phyloP scores from a whole-genome alignment of 768 basidiomycete species.

The Scleroderma bovista region DNA sequence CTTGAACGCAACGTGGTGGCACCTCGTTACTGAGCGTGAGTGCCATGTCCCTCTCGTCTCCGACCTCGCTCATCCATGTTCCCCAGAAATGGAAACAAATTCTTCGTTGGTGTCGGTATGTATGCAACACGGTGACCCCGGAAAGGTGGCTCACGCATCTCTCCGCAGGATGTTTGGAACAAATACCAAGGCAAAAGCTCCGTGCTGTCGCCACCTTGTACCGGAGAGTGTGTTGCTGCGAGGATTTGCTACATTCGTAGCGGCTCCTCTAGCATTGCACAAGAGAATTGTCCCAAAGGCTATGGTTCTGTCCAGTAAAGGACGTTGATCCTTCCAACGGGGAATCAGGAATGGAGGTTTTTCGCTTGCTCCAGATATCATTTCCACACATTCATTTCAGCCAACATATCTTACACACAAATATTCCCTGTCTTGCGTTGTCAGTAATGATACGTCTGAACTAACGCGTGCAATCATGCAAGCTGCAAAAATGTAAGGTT shows the following conservation, averaged over 20 bases:
- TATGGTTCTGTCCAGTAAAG: slow-evolving; percentile 59
- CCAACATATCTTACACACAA: not conserved
- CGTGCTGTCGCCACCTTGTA: slow-evolving; percentile 48
- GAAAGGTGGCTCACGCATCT: slow-evolving; percentile 1
- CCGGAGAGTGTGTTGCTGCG: slow-evolving; percentile 54
- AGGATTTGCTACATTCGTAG: slow-evolving; percentile 77
- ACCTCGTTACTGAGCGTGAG: slow-evolving; percentile 67
- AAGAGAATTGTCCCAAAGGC: slow-evolving; percentile 52
- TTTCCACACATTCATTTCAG: too few relatives aligned
- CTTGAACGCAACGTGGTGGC: slow-evolving; percentile 82
- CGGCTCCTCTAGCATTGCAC: slow-evolving; percentile 58
- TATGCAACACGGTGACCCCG: not conserved
- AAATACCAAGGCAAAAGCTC: slow-evolving; percentile 70
- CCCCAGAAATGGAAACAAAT: slow-evolving; percentile 52
- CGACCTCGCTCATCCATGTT: not conserved
- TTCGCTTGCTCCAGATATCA: too few relatives aligned
- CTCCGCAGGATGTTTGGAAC: slow-evolving; percentile 48
- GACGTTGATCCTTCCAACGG: too few relatives aligned
- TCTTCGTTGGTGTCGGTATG: slow-evolving; percentile 53
- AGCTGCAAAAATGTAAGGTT: slow-evolving; percentile 10
- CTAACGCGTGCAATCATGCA: too few relatives aligned
- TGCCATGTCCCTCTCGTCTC: slow-evolving; percentile 3
- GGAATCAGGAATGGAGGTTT: too few relatives aligned
- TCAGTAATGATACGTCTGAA: not conserved
- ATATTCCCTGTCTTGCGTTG: not conserved